These are phyloP conservation scores for Fusarium xyrophilum DNA, from an alignment of 2,329 filamentous ascomycete genomes.

Conservation along the genomic window DNA sequence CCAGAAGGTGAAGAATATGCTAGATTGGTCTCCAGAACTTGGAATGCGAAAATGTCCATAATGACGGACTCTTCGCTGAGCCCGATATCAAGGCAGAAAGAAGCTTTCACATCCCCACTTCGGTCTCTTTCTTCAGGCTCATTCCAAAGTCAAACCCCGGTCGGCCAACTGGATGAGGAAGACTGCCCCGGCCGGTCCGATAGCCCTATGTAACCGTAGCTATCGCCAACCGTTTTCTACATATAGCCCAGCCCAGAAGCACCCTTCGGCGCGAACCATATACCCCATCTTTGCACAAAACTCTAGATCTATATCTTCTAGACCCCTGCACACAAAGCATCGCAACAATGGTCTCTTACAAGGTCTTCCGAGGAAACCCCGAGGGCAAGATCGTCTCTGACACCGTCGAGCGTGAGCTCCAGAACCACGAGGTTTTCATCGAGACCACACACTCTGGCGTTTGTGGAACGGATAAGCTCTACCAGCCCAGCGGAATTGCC, in stretches of 20 bases:
- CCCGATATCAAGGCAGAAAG: background rate
- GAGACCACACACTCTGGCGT: conserved; percentile 35
- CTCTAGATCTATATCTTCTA: background rate
- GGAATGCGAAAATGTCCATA: background rate
- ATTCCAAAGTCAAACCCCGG: background rate
- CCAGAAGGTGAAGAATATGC: background rate
- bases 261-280: background rate
- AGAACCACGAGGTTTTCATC: conserved; percentile 30
- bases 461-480: conserved; percentile 31
- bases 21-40: background rate
- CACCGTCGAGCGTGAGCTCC: conserved; percentile 20
- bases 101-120: conserved; percentile 1
- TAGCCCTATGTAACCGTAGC: background rate
- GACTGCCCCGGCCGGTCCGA: conserved; percentile 1
- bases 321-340: background rate
- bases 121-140: background rate
- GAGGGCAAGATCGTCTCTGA: conserved; percentile 31
- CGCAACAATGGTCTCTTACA: conserved; percentile 25
- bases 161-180: conserved; percentile 10
- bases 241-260: conserved; percentile 2
- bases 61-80: background rate
- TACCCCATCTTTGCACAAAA: background rate
- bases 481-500: conserved; percentile 13
- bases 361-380: conserved; percentile 29
- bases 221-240: background rate